Evolutionary conservation across 768 basidiomycete genomes (phyloP).

Genomic region (Tricholoma saponaceum): DNA sequence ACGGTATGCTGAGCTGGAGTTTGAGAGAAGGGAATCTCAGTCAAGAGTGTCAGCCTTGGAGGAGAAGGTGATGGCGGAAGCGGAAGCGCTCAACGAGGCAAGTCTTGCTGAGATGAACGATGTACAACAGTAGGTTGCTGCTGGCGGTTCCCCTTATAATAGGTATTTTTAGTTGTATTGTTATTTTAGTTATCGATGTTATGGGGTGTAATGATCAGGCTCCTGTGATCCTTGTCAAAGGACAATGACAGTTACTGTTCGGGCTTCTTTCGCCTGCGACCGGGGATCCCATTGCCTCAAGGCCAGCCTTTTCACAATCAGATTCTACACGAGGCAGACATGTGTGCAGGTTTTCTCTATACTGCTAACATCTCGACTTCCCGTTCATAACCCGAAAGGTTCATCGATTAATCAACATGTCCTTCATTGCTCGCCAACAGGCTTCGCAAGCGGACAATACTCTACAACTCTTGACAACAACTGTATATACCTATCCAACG

Average conservation of each 20-base stretch:
- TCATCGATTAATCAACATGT: background rate
- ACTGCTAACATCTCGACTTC: background rate
- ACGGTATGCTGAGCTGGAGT: conserved; percentile 78
- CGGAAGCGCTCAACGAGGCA: conserved; percentile 77
- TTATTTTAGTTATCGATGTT: conserved; percentile 3
- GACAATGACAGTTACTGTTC: background rate
- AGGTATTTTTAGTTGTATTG: conserved; percentile 13
- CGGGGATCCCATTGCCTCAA: background rate
- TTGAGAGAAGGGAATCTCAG: conserved; percentile 59
- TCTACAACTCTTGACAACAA: conserved; percentile 1
- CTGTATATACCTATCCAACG: conserved; percentile 10
- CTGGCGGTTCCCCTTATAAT: background rate
- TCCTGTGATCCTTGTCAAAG: too few relatives aligned
- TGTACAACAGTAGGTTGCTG: conserved; percentile 15
- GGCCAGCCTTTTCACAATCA: background rate
- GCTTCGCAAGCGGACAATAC: background rate
- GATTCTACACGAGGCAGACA: background rate
- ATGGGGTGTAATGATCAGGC: background rate
- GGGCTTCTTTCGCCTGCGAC: background rate
- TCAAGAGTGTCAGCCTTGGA: conserved; percentile 63
- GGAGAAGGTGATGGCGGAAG: conserved; percentile 83
- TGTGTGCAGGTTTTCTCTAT: background rate
- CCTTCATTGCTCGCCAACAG: background rate
- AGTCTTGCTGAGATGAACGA: conserved; percentile 63
- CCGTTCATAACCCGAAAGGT: background rate